phyloP scores from a whole-genome alignment of 2,329 filamentous ascomycete genomes.

The Calonectria ilicicola region DNA sequence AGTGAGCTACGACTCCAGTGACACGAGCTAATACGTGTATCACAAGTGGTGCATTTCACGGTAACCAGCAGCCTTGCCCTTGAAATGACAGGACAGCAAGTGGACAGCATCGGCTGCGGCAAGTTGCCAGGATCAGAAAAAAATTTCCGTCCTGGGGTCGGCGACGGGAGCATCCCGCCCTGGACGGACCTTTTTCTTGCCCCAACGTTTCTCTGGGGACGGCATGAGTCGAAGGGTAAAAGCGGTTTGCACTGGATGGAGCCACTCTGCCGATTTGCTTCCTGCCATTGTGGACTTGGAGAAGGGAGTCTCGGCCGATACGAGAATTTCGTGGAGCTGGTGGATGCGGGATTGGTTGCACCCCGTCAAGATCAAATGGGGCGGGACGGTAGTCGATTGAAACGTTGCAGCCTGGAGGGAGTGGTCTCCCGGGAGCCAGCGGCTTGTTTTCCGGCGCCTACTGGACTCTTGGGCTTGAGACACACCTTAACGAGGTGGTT shows the following conservation, averaged over 20 bases:
- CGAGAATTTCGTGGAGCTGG: conserved; percentile 14
- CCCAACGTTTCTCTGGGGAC: background rate
- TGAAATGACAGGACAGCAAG: conserved; percentile 41
- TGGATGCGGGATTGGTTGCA: conserved; percentile 27
- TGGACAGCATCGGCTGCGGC: conserved; percentile 35
- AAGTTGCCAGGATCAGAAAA: conserved; percentile 33
- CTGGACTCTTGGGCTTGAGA: conserved; percentile 13
- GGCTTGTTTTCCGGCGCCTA: background rate
- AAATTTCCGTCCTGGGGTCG: conserved; percentile 37
- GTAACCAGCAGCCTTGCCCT: conserved; percentile 28
- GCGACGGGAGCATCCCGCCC: conserved; percentile 21
- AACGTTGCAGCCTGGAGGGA: conserved; percentile 32
- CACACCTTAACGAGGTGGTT: conserved; percentile 5
- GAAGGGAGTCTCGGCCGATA: background rate
- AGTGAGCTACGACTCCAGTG: conserved; percentile 19
- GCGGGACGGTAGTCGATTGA: conserved; percentile 29
- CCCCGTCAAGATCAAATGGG: background rate
- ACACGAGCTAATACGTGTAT: conserved; percentile 32
- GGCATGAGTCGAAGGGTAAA: background rate
- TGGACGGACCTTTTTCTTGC: conserved; percentile 19
- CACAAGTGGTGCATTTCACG: conserved; percentile 27
- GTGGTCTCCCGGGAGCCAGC: conserved; percentile 14
- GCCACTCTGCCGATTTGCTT: background rate
- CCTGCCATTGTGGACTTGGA: background rate
- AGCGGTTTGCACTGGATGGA: background rate